Evolutionary conservation across 768 basidiomycete genomes (phyloP), one percentile per base, ranked within the genome.

Genomic region (Tulasnella sp.): DNA sequence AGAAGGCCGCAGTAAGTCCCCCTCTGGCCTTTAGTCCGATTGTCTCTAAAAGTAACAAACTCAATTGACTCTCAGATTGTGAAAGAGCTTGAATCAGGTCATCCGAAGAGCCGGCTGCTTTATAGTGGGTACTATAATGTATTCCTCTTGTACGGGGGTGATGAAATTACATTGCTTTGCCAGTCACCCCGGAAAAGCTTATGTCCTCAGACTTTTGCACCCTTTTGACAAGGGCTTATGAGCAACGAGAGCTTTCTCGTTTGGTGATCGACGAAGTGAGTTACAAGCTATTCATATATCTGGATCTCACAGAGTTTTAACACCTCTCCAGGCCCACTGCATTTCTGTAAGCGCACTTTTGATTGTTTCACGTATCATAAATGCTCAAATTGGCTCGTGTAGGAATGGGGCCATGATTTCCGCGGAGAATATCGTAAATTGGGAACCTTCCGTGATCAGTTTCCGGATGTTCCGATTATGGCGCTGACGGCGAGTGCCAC

Each of bases 401-500:
- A 93, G 91, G 93, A 94, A 86, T 94, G 93, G 93, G 93, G 92
- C 0, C 92, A 93, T 71, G 90, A 93, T 81, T 94, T 94, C 82
- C 89, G 94, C 35, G 86, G 83, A 42, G 91, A 93, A 61, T 95
- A 94, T 81, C 86, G 93, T 67, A 87, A 86, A 35, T 86, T 96
- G 32, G 94, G 93, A 5, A 82, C 85, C 51, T 92, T 96, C 82
- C 88, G 94, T 1, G 85, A 88, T 48, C 86, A 85, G 39, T 94
- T 91, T 81, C 87, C 88, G 1, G 85, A 87, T 77, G 88, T 95
- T 5, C 94, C 94, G 0, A 91, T 96, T 80, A 95, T 94, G 92
- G 94, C 94, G 4, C 84, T 95, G 51, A 95, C 93, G 0, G 93
- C 94, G 1, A 93, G 92, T 18, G 93, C 94, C 3, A 95, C 94